Conservation (phyloP, 2,329 filamentous ascomycete species). For the Cladosporium halotolerans region DNA sequence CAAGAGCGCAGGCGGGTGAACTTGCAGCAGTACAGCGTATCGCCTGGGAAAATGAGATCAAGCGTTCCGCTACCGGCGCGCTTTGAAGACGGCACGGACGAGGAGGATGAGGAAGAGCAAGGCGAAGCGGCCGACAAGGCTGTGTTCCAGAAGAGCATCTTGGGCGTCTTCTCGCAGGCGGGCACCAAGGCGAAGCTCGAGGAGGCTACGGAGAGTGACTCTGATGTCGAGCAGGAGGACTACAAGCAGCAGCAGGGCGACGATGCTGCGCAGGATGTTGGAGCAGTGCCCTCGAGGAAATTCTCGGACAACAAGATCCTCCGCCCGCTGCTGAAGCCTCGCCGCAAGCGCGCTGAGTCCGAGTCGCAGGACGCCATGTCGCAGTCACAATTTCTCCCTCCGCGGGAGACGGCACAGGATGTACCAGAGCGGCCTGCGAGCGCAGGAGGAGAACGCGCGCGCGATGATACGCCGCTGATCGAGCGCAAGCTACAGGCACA, state of each 20-base stretch:
- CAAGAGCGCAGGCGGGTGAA: slow-evolving; percentile 1
- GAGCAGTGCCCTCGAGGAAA: slow-evolving; percentile 48
- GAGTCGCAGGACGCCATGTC: slow-evolving; percentile 25
- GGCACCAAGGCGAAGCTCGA: slow-evolving; percentile 76
- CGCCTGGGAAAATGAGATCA: background rate
- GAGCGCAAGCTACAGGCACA: slow-evolving; percentile 54
- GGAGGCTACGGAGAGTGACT: slow-evolving; percentile 65
- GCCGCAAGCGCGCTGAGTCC: slow-evolving; percentile 32
- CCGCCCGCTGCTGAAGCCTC: slow-evolving; percentile 57
- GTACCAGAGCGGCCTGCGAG: slow-evolving; percentile 14
- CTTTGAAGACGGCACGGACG: slow-evolving; percentile 22
- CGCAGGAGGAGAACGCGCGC: slow-evolving; percentile 24
- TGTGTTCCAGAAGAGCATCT: slow-evolving; percentile 91
- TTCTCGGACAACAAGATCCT: slow-evolving; percentile 61
- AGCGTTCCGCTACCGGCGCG: slow-evolving; percentile 21
- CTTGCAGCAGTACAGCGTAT: background rate
- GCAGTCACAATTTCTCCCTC: slow-evolving; percentile 26
- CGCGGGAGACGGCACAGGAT: slow-evolving; percentile 16
- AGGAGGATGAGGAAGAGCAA: slow-evolving; percentile 47
- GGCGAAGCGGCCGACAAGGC: slow-evolving; percentile 46
- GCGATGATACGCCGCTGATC: slow-evolving; percentile 62
- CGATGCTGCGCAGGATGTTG: slow-evolving; percentile 10
- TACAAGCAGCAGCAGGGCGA: slow-evolving; percentile 12
- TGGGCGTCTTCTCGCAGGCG: slow-evolving; percentile 84
- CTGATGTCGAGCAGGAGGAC: slow-evolving; percentile 18